Conservation (phyloP, 2,329 filamentous ascomycete species). For the Aspergillus hiratsukae region DNA sequence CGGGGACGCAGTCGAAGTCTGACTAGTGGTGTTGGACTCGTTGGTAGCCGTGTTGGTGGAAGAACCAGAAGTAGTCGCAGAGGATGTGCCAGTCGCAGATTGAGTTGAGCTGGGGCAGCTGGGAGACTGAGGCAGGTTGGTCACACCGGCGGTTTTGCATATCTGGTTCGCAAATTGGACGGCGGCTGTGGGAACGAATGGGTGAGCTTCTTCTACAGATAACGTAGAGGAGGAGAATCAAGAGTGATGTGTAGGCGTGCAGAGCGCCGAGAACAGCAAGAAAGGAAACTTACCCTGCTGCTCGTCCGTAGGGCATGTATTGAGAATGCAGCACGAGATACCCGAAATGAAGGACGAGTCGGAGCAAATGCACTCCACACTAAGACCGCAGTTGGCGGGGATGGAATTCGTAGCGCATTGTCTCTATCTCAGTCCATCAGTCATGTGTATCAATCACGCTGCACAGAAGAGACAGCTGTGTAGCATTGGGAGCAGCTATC, state of each 20-base stretch:
- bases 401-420: conserved; percentile 43
- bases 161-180: conserved; percentile 34
- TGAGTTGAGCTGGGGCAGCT: conserved; percentile 20
- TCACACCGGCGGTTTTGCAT: conserved; percentile 36
- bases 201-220: neutral
- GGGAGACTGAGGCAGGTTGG: conserved; percentile 29
- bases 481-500: conserved; percentile 10
- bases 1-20: neutral
- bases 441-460: neutral
- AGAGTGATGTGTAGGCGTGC: neutral
- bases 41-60: conserved; percentile 19
- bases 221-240: no score
- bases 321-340: conserved; percentile 49
- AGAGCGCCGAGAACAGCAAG: neutral
- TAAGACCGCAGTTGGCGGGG: conserved; percentile 36
- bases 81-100: conserved; percentile 13
- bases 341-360: conserved; percentile 42
- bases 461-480: neutral
- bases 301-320: conserved; percentile 39
- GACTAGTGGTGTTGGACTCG: conserved; percentile 9
- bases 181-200: conserved; percentile 22
- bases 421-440: conserved; percentile 13
- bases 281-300: conserved; percentile 33
- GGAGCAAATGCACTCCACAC: conserved; percentile 49
- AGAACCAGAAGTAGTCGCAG: neutral